Evolutionary conservation across 2,329 filamentous ascomycete genomes (phyloP).

Genomic region (Fusarium beomiforme): DNA sequence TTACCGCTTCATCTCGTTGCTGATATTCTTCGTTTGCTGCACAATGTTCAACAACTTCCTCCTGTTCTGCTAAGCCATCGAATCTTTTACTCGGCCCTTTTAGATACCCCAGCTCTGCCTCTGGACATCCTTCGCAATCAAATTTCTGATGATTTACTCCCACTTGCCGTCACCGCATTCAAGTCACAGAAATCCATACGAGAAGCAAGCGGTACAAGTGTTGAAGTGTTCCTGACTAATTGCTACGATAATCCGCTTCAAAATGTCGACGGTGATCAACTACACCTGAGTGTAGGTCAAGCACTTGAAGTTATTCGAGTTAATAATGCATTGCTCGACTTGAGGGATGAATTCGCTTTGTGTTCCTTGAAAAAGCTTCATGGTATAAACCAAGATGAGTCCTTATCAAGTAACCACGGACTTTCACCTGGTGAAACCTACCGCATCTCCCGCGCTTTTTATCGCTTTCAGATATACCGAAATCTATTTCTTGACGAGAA

Average conservation of each 20-base stretch:
- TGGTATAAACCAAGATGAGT: constrained; percentile 8
- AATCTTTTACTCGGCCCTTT: constrained; percentile 34
- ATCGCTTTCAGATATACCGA: constrained; percentile 38
- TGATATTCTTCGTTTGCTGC: constrained; percentile 34
- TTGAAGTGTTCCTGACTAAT: constrained; percentile 20
- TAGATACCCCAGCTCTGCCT: constrained; percentile 33
- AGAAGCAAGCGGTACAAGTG: not conserved
- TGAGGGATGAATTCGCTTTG: constrained; percentile 18
- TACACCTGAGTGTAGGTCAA: constrained; percentile 21
- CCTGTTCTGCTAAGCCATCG: constrained; percentile 32
- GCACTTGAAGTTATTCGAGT: constrained; percentile 27
- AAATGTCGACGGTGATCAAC: constrained; percentile 1
- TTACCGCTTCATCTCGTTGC: constrained; percentile 38
- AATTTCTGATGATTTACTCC: constrained; percentile 22
- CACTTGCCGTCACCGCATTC: constrained; percentile 29
- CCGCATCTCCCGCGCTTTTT: constrained; percentile 33
- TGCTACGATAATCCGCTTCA: constrained; percentile 23
- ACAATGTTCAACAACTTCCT: constrained; percentile 28
- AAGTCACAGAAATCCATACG: constrained; percentile 22
- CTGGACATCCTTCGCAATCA: constrained; percentile 32
- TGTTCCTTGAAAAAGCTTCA: constrained; percentile 28
- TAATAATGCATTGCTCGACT: constrained; percentile 11
- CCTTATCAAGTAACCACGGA: not conserved
- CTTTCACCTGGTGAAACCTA: constrained; percentile 20
- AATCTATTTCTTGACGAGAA: constrained; percentile 31